Percentiles rank a stretch among this genome's conserved stretches.
Conservation (phyloP, 371 early-diverging fungal genomes). For the Chytridium lagenaria region DNA sequence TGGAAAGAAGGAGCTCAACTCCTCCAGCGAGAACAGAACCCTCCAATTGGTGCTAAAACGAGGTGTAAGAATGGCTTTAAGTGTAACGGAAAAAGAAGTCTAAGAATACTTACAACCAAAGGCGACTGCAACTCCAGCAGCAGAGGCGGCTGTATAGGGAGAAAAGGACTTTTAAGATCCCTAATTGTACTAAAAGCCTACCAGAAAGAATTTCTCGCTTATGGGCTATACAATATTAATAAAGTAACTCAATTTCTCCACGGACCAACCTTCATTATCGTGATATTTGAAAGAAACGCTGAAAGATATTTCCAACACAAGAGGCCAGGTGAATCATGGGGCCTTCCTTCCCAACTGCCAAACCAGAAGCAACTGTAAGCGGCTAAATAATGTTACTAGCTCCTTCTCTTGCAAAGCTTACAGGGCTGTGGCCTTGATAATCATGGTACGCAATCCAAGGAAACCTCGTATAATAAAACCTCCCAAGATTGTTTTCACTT, state of each 20-base stretch:
- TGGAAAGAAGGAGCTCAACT: constrained; percentile 91
- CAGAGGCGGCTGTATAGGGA: constrained; percentile 72
- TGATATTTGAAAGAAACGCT: constrained; percentile 79
- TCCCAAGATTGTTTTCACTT: constrained; percentile 46
- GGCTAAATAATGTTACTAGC: constrained; percentile 30
- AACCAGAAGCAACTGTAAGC: constrained; percentile 71
- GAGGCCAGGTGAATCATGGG: constrained; percentile 94
- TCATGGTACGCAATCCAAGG: constrained; percentile 30
- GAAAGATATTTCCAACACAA: constrained; percentile 86
- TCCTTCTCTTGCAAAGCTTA: constrained; percentile 1
- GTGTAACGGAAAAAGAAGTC: neutral
- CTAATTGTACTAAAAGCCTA: no score
- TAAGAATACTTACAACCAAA: constrained; percentile 71
- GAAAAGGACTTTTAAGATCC: constrained; percentile 2
- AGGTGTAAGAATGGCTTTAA: neutral
- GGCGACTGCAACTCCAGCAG: constrained; percentile 94
- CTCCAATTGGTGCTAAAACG: constrained; percentile 87
- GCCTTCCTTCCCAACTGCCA: constrained; percentile 94
- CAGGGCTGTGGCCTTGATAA: constrained; percentile 35
- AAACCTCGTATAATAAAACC: constrained; percentile 40
- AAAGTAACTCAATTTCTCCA: neutral
- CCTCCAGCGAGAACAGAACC: constrained; percentile 92
- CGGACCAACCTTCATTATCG: constrained; percentile 54
- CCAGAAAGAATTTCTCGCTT: constrained; percentile 88
- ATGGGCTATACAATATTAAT: constrained; percentile 50